These are phyloP conservation scores for Albizia julibrissin DNA, from an alignment of 306 rosid species.

Conservation along the genomic window DNA sequence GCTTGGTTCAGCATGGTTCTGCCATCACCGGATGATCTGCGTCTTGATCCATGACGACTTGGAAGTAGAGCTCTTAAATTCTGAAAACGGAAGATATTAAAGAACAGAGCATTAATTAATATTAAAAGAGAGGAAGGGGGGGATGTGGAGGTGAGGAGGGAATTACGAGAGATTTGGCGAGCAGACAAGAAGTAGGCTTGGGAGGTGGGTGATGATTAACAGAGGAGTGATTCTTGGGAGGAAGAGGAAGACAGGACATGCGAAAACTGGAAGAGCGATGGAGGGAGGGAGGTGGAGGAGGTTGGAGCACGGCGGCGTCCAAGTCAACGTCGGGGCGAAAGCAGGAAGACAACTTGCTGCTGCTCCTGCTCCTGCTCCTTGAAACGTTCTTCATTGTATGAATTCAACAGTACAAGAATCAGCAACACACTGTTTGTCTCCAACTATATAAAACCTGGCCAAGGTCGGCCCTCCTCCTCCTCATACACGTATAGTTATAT, in stretches of 20 bases:
- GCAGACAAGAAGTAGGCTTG: conserved; percentile 45
- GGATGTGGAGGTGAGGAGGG: neutral
- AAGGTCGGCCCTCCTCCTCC: too few species aligned
- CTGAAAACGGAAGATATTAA: conserved; percentile 33
- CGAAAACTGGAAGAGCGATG: conserved; percentile 33
- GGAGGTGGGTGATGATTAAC: conserved; percentile 32
- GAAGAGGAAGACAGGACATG: conserved; percentile 19
- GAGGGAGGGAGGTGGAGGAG: neutral
- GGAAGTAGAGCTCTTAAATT: conserved; percentile 37
- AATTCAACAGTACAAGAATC: neutral
- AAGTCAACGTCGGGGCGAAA: conserved; percentile 57
- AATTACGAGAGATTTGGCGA: conserved; percentile 57
- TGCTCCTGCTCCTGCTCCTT: conserved; percentile 43
- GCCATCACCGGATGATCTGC: neutral
- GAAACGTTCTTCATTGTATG: conserved; percentile 49
- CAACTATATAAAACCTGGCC: too few species aligned
- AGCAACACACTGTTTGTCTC: neutral
- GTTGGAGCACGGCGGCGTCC: conserved; percentile 42
- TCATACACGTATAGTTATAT: too few species aligned
- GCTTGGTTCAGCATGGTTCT: neutral
- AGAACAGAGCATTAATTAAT: neutral
- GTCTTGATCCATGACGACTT: conserved; percentile 38
- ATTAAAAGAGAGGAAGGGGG: neutral
- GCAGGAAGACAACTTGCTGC: conserved; percentile 56
- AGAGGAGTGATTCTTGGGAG: conserved; percentile 8